Conservation (phyloP, 495 filamentous ascomycete genomes). For the Penicillium bovifimosum region DNA sequence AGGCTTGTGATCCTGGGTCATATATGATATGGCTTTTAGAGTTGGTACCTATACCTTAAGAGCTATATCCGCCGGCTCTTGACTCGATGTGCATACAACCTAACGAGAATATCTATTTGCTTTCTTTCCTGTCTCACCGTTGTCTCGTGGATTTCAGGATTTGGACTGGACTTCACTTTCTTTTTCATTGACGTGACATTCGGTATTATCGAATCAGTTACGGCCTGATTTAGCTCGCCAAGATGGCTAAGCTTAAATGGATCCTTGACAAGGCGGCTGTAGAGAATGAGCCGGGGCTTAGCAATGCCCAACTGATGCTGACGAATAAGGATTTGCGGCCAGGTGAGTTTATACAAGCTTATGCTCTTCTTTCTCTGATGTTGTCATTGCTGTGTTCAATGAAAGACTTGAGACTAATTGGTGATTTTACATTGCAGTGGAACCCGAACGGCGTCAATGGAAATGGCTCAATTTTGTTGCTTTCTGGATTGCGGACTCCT, state of each 20-base stretch:
- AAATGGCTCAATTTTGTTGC: constrained; percentile 82
- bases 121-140: background rate
- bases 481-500: constrained; percentile 90
- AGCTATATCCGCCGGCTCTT: background rate
- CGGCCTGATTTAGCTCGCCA: constrained; percentile 8
- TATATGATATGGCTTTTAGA: background rate
- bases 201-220: no score
- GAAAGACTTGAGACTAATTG: constrained; percentile 8
- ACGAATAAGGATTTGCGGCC: constrained; percentile 87
- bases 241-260: constrained; percentile 30
- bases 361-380: background rate
- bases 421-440: constrained; percentile 46
- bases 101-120: no score
- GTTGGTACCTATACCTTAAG: background rate
- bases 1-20: background rate
- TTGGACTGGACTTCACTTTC: background rate
- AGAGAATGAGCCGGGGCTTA: constrained; percentile 69
- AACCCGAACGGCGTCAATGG: constrained; percentile 81
- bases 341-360: constrained; percentile 38
- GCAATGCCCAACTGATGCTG: constrained; percentile 82
- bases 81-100: background rate
- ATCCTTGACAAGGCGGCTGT: constrained; percentile 58
- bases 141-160: background rate
- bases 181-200: no score
- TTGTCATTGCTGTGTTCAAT: no score